These are phyloP conservation scores for Epichloe uncinata DNA, from an alignment of 2,329 filamentous ascomycete species.

Conservation along the genomic window DNA sequence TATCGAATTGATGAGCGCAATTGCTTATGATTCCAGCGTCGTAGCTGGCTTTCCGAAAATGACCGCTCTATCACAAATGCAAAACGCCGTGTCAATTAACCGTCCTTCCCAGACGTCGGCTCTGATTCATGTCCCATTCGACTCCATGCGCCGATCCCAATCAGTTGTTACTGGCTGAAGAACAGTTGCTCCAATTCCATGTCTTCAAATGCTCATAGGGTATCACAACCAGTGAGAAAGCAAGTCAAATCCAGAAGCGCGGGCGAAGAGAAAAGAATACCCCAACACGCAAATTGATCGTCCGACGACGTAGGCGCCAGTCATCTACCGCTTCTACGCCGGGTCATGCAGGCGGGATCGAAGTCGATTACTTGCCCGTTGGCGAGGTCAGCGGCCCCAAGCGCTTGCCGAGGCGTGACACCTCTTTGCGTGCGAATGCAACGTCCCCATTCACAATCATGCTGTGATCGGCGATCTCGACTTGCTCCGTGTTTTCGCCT, in stretches of 20 bases:
- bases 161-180: not conserved
- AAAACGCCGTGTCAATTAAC: not conserved
- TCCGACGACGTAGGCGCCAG: not conserved
- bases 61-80: not conserved
- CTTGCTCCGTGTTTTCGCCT: conserved; percentile 22
- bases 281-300: not conserved
- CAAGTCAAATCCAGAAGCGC: not conserved
- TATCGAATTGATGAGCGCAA: not conserved
- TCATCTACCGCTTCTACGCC: not conserved
- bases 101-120: not conserved
- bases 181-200: not conserved
- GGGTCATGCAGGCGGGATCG: not conserved
- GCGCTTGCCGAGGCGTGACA: conserved; percentile 34
- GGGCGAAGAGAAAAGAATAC: not conserved
- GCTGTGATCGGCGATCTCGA: conserved; percentile 47
- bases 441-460: conserved; percentile 50
- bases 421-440: conserved; percentile 38
- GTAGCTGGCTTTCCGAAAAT: not conserved
- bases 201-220: not conserved
- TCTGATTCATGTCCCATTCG: not conserved
- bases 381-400: conserved; percentile 12
- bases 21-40: not conserved
- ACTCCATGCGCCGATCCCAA: not conserved
- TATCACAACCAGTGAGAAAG: conserved; percentile 1
- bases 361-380: not conserved